Evolutionary conservation across 2,329 filamentous ascomycete genomes (phyloP), one percentile per base, ranked within the genome.

Genomic region (Exutisphaerella laricina): DNA sequence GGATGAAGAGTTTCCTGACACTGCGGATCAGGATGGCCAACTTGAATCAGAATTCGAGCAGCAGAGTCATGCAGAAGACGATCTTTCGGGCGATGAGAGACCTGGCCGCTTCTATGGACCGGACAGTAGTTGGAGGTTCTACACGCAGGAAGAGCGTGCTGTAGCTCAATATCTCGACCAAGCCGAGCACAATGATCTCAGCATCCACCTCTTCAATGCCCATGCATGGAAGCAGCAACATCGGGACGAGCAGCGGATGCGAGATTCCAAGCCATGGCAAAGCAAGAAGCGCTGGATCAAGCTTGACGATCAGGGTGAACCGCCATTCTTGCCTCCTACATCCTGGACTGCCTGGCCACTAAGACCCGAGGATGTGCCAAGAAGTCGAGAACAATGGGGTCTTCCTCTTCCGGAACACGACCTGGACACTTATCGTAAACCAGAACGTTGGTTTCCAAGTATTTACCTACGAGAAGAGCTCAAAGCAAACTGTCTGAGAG

Each of bases 331-430:
- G 12, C 71, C 75, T 1, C 56, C 77, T 0, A 78, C 75, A 45
- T 51, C 60, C 4, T 96, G 90, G 89, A 86, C 85, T 13, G 85
- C 88, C 0, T 96, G 90, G 90, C 90, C 90, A 4, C 63, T 94
- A 58, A 72, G 72, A 14, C 70, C 76, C 4, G 66, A 70, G 5
- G 66, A 74, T 18, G 79, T 92, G 5, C 85, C 85, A 1, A 66
- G 70, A 12, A 69, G 72, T 10, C 68, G 69, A 14, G 74, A 85
- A 48, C 61, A 70, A 39, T 71, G 69, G 51, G 68, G 61, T n/a
- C 46, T 46, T 8, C 34, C 71, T 22, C 59, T 62, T 9, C 28
- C 23, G 5, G 33, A 40, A 13, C 25, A 31, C 2, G 48, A 47
- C 20, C 30, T 33, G 13, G 46, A 18, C 12, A 53, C 44, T 7